Evolutionary conservation across 441 rosid species (phyloP).

Genomic region (Gossypium lobatum): DNA sequence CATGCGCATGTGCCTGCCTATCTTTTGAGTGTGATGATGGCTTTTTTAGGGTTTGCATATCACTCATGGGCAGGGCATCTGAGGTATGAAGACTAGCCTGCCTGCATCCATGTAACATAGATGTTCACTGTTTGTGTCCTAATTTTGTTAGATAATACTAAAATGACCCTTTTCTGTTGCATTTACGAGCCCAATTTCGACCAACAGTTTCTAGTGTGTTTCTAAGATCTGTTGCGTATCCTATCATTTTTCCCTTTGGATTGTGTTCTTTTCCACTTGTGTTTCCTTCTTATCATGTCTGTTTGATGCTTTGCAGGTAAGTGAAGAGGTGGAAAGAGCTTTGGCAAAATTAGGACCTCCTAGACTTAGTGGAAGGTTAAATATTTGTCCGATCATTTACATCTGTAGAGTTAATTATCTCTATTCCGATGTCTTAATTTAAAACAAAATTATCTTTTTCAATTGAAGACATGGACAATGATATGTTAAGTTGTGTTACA

Average conservation of each 20-base stretch:
- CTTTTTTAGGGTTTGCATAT: neutral
- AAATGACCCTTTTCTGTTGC: neutral
- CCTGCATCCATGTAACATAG: neutral
- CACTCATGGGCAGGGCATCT: neutral
- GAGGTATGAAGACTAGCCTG: neutral
- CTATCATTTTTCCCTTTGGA: neutral
- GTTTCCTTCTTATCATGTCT: neutral
- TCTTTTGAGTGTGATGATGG: neutral
- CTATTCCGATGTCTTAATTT: neutral
- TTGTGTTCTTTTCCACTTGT: neutral
- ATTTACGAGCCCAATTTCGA: neutral
- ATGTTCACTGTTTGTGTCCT: neutral
- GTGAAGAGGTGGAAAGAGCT: constrained; percentile 66
- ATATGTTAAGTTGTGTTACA: neutral
- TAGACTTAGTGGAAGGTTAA: constrained; percentile 74
- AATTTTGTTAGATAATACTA: neutral
- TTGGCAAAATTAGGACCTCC: constrained; percentile 70
- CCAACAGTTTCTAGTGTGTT: neutral
- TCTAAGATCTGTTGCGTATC: neutral
- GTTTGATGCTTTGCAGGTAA: constrained; percentile 57
- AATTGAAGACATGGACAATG: neutral
- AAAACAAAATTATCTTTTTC: neutral
- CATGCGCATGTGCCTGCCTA: neutral
- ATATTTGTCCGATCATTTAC: constrained; percentile 8
- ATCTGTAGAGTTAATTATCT: neutral